Percentiles rank a stretch among this genome's conserved stretches.
Conservation (phyloP, 306 rosid species). For the Myrica gale region DNA sequence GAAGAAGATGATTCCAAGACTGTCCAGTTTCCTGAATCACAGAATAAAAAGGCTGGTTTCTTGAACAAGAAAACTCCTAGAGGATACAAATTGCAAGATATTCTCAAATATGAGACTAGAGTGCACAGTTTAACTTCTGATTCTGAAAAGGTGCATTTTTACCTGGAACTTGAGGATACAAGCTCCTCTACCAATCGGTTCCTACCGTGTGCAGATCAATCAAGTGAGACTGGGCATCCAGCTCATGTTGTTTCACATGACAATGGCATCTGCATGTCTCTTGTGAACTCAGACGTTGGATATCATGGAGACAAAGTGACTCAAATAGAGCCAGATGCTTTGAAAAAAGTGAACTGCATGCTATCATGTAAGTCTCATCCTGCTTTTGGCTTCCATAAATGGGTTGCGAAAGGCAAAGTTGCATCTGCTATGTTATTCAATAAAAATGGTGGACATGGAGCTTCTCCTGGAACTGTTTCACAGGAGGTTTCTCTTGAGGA, state of each 20-base stretch:
- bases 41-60: constrained; percentile 14
- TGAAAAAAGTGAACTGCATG: constrained; percentile 22
- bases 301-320: constrained; percentile 19
- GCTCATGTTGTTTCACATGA: constrained; percentile 12
- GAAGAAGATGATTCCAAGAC: constrained; percentile 22
- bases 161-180: constrained; percentile 29
- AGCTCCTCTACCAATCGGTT: constrained; percentile 20
- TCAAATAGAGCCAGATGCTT: constrained; percentile 22
- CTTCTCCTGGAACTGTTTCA: constrained; percentile 8
- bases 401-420: constrained; percentile 56
- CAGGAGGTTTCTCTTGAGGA: constrained; percentile 23
- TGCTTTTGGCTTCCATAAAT: constrained; percentile 37
- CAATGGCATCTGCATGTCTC: constrained; percentile 2
- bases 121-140: constrained; percentile 15
- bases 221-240: constrained; percentile 11
- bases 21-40: constrained; percentile 18
- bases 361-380: constrained; percentile 27
- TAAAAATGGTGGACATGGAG: constrained; percentile 6
- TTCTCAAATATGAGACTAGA: constrained; percentile 14
- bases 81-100: constrained; percentile 30
- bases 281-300: neutral
- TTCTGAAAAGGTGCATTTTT: constrained; percentile 21
- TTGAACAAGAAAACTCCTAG: constrained; percentile 22
- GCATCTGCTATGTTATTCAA: constrained; percentile 30
- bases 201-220: constrained; percentile 24